These are phyloP conservation scores for Geotrichum restrictum DNA, from an alignment of 1,139 yeast species.

Conservation along the genomic window DNA sequence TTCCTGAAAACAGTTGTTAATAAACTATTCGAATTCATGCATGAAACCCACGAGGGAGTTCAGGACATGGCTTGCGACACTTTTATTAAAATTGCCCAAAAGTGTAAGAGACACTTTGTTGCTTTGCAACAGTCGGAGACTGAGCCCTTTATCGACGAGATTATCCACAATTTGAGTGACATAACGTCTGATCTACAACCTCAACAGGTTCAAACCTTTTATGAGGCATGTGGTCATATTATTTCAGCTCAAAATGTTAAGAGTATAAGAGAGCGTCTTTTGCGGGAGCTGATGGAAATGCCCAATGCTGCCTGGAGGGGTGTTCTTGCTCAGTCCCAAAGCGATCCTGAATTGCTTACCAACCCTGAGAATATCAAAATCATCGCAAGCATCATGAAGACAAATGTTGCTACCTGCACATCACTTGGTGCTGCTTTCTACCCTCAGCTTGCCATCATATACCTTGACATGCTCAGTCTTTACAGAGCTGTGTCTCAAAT, in stretches of 20 bases:
- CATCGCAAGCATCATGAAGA: slow-evolving; percentile 87
- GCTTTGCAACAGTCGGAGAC: slow-evolving; percentile 78
- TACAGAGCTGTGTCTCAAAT: slow-evolving; percentile 85
- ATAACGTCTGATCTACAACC: slow-evolving; percentile 93
- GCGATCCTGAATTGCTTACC: slow-evolving; percentile 73
- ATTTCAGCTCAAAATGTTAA: slow-evolving; percentile 74
- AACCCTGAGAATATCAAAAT: slow-evolving; percentile 88
- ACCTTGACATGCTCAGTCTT: slow-evolving; percentile 82
- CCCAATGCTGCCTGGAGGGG: slow-evolving; percentile 96
- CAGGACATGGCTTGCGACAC: slow-evolving; percentile 99
- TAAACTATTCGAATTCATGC: slow-evolving; percentile 96
- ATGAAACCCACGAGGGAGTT: slow-evolving; percentile 98
- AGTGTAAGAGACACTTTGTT: slow-evolving; percentile 93
- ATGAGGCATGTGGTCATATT: slow-evolving; percentile 95
- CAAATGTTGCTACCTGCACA: slow-evolving; percentile 89
- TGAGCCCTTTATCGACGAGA: slow-evolving; percentile 92
- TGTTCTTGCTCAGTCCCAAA: slow-evolving; percentile 78
- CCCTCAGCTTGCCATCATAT: slow-evolving; percentile 81
- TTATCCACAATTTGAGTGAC: slow-evolving; percentile 72
- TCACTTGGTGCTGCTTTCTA: slow-evolving; percentile 91
- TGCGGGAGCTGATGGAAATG: slow-evolving; percentile 76
- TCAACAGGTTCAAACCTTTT: slow-evolving; percentile 95
- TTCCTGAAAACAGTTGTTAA: slow-evolving; percentile 92
- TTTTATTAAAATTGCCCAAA: slow-evolving; percentile 87
- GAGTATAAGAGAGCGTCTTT: slow-evolving; percentile 64